Percentiles rank a stretch among this genome's conserved stretches.
phyloP scores from a whole-genome alignment of 2,329 filamentous ascomycete species.

The Colletotrichum ledebouriae region DNA sequence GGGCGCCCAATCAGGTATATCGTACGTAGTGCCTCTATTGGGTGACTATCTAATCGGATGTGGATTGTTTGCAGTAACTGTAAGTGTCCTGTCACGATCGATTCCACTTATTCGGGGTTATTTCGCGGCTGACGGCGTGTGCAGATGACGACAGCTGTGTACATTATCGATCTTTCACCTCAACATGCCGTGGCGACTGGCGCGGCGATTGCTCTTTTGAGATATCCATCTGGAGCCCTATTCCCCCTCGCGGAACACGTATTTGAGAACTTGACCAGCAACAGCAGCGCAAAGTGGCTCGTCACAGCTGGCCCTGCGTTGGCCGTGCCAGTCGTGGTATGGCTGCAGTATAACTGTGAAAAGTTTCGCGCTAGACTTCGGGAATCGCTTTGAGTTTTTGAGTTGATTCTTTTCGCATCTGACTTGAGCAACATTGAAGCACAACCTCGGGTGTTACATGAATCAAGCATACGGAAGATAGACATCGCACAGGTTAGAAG shows the following conservation, averaged over 20 bases:
- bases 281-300: slow-evolving; percentile 29
- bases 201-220: slow-evolving; percentile 23
- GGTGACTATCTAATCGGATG: slow-evolving; percentile 24
- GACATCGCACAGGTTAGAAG: not conserved
- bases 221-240: slow-evolving; percentile 28
- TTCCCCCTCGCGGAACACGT: slow-evolving; percentile 25
- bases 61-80: slow-evolving; percentile 19
- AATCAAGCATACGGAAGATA: slow-evolving; percentile 1
- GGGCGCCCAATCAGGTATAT: slow-evolving; percentile 6
- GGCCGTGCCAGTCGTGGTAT: slow-evolving; percentile 17
- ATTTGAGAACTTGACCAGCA: slow-evolving; percentile 29
- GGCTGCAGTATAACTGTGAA: slow-evolving; percentile 30
- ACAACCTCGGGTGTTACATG: not conserved
- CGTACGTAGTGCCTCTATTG: slow-evolving; percentile 15
- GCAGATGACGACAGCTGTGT: slow-evolving; percentile 32
- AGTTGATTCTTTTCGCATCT: not conserved
- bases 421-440: slow-evolving; percentile 9
- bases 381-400: slow-evolving; percentile 2
- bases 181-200: slow-evolving; percentile 28
- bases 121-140: not conserved
- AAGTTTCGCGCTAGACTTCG: slow-evolving; percentile 1
- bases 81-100: not conserved
- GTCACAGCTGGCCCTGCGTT: slow-evolving; percentile 14
- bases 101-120: not conserved
- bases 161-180: slow-evolving; percentile 29